Evolutionary conservation across 805 yeast species (phyloP), one percentile per base, ranked within the genome.

Genomic region (Saccharomycopsis oosterbeekiorum): DNA sequence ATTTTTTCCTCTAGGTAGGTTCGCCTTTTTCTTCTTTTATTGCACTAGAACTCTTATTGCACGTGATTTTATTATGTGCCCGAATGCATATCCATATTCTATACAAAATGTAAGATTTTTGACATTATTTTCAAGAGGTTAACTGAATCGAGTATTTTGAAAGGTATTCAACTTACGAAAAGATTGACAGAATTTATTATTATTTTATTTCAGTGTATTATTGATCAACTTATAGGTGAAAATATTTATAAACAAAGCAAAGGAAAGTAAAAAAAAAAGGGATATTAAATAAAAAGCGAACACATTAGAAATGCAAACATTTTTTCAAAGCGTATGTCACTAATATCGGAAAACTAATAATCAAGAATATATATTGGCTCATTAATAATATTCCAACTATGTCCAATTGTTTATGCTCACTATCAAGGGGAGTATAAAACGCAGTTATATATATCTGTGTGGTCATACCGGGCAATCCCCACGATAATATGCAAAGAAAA

Each of bases 391-490:
- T 76, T 0, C 97, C 94, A 58, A 89, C 77, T 70, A 96, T 88
- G 70, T 93, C 96, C 85, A 93, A 84, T 71, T 91, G 81, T 5
- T 70, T 62, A 55, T 77, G 76, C 10, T 60, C 60, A 14, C 73
- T 73, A 21, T 75, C 77, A 2, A 84, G 83, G n/a, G 93, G 94
- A 0, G 92, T 84, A 72, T 84, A 88, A 70, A 89, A 84, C 2
- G 97, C 94, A 1, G 97, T 91, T 62, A 93, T 77, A 71, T 92
- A 94, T 54, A 93, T 85, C 67, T 91, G 79, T 0, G 94, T 82
- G 0, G 98, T 94, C 58, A 97, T 96, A 57, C 90, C 85, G 0
- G 99, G 98, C 34, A 91, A 75, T 0, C 91, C 91, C 73, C 88
- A 88, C 53, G 84, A 82, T 43, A 92, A 77, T 9, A 86, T 86